Conservation (phyloP, 768 basidiomycete genomes). For the Boletus insuetus region DNA sequence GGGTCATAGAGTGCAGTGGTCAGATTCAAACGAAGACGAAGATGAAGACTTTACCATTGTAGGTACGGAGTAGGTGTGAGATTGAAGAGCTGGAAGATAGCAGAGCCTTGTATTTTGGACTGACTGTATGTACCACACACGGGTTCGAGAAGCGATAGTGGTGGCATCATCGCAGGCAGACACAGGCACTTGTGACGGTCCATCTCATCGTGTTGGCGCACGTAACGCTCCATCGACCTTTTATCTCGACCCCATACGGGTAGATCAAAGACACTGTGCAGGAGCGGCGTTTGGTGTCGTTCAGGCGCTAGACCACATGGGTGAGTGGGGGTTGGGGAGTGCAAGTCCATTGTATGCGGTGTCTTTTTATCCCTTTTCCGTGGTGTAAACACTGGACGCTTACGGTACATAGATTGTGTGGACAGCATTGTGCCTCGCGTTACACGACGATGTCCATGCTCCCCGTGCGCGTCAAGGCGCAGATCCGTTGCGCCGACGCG, state of each 20-base stretch:
- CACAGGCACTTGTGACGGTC: slow-evolving; percentile 9
- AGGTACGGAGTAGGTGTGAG: no score
- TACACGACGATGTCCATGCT: slow-evolving; percentile 23
- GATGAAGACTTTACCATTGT: no score
- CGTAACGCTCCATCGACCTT: slow-evolving; percentile 21
- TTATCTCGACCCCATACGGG: slow-evolving; percentile 9
- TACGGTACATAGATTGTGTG: slow-evolving; percentile 19
- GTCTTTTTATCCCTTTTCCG: neutral
- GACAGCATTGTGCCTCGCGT: slow-evolving; percentile 17
- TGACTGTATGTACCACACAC: no score
- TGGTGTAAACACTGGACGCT: neutral
- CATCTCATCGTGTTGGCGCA: slow-evolving; percentile 26
- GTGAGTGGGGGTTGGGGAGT: neutral
- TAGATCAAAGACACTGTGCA: slow-evolving; percentile 11
- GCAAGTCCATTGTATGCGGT: slow-evolving; percentile 18
- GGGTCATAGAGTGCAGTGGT: no score
- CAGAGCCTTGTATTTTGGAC: no score
- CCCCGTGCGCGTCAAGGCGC: slow-evolving; percentile 10
- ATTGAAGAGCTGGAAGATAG: no score
- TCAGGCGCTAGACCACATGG: slow-evolving; percentile 12
- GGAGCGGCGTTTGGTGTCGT: slow-evolving; percentile 15
- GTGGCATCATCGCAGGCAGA: neutral
- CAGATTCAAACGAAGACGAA: no score
- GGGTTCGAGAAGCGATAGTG: no score
- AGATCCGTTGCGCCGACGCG: slow-evolving; percentile 5